Base-by-base conservation (phyloP, 148 eudicot species). In the Arbutus unedo region DNA sequence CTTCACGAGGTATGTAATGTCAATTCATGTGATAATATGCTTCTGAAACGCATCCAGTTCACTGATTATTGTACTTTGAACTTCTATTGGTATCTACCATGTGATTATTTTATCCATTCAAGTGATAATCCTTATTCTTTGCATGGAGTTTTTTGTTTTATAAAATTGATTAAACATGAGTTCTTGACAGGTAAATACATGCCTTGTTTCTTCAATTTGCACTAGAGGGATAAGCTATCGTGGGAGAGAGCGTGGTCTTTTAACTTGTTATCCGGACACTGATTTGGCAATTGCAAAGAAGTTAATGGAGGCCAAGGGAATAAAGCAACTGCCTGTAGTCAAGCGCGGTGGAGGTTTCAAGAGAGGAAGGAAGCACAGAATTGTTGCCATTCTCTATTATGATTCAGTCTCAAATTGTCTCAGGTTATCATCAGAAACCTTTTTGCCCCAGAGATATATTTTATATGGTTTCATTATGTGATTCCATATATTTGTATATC, bases 221-320 rank as follows among this genome's bases (percentile, higher is more conserved):
- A 94, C 98, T 23, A 89, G 95, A 64, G 94, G 92, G 55, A 93
- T 94, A 83, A 91, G 81, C 79, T 94, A 91, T 81, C 92, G 90
- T 74, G 98, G 98, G 51, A 82, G 85, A 80, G 89, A 91, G 81
- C 91, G 95, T 83, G 94, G 98, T 55, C 92, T 94, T 84, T 88
- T 96, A 89, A 91, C 93, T 77, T 96, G 99, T 89, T 94, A 89
- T 83, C 95, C 98, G 23, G 99, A 96, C 85, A 93, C 97, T 57
- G 95, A 94, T 80, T 86, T 96, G 86, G 91, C 86, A 79, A 92
- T 87, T 53, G 97, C 97, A 57, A 96, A 90, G 90, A 94, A 96
- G 87, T 87, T 96, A 87, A 91, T 96, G 95, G 99, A 94, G 88
- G 99, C 99, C 15, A 94, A 91, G 87, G 98, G 90, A 77, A 88